These are phyloP conservation scores for Neopestalotiopsis rosae DNA, from an alignment of 2,329 filamentous ascomycete genomes.

Conservation along the genomic window DNA sequence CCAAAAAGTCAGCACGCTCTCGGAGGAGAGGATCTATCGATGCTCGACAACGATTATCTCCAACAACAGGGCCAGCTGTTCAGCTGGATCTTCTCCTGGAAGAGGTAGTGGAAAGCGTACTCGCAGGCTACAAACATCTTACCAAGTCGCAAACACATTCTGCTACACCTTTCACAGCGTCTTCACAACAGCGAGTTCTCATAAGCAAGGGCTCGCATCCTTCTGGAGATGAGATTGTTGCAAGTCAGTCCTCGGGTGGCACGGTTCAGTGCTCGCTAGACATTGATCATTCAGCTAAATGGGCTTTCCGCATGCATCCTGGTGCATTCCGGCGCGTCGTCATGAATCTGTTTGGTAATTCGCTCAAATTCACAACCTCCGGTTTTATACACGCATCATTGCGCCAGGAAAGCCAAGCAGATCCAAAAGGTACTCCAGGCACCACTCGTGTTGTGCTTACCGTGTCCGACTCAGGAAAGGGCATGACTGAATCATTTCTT, in stretches of 20 bases:
- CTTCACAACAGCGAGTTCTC: neutral
- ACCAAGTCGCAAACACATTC: neutral
- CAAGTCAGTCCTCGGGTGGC: slow-evolving; percentile 1
- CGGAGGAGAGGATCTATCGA: slow-evolving; percentile 15
- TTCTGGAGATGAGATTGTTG: neutral
- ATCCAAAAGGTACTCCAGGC: neutral
- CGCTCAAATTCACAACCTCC: slow-evolving; percentile 62
- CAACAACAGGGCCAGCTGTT: neutral
- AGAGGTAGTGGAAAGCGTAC: slow-evolving; percentile 14
- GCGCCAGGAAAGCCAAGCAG: slow-evolving; percentile 24
- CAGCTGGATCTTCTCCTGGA: slow-evolving; percentile 9
- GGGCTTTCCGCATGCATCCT: slow-evolving; percentile 60
- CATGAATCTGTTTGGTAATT: slow-evolving; percentile 68
- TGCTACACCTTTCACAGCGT: neutral
- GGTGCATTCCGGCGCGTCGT: slow-evolving; percentile 59
- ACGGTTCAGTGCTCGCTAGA: slow-evolving; percentile 55
- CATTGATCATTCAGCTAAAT: slow-evolving; percentile 51
- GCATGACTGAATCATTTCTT: slow-evolving; percentile 68
- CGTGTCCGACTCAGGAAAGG: slow-evolving; percentile 64
- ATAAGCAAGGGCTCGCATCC: neutral
- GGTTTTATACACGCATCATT: slow-evolving; percentile 35
- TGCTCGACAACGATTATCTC: neutral
- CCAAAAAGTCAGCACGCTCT: slow-evolving; percentile 23
- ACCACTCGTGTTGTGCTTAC: slow-evolving; percentile 3
- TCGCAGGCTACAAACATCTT: slow-evolving; percentile 9